phyloP scores from a whole-genome alignment of 2,329 filamentous ascomycete species.

The Orbilia quercus region DNA sequence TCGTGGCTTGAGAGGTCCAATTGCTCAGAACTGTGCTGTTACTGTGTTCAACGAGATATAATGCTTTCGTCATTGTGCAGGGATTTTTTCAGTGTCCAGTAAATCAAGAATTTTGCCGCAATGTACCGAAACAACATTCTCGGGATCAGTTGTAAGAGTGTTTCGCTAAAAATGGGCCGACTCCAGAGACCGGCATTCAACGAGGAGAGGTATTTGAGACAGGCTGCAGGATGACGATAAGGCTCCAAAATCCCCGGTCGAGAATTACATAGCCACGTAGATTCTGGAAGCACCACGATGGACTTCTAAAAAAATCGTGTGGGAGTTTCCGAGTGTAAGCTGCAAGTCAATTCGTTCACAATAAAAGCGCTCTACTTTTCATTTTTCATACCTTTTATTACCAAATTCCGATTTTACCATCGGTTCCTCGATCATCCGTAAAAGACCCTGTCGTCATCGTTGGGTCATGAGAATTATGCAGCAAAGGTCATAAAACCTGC shows the following conservation, averaged over 20 bases:
- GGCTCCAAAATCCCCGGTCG: slow-evolving; percentile 8
- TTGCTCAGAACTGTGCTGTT: not conserved
- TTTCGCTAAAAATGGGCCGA: slow-evolving; percentile 23
- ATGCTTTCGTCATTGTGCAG: slow-evolving; percentile 53
- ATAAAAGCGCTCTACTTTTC: slow-evolving; percentile 18
- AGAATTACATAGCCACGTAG: slow-evolving; percentile 44
- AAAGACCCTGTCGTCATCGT: slow-evolving; percentile 55
- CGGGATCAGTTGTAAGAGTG: slow-evolving; percentile 6
- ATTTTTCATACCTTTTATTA: not conserved
- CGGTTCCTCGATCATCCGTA: slow-evolving; percentile 23
- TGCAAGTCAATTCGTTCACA: not conserved
- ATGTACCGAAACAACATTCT: slow-evolving; percentile 51
- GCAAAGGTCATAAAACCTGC: slow-evolving; percentile 29
- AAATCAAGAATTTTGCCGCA: slow-evolving; percentile 55
- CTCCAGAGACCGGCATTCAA: slow-evolving; percentile 5
- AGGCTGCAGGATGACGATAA: slow-evolving; percentile 53
- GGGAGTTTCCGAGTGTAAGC: slow-evolving; percentile 3
- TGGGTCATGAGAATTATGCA: slow-evolving; percentile 42
- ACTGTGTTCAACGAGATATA: not conserved
- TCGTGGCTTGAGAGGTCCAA: slow-evolving; percentile 23
- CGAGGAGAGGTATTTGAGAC: slow-evolving; percentile 1
- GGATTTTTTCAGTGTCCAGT: slow-evolving; percentile 26
- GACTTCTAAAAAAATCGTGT: slow-evolving; percentile 12
- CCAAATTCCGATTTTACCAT: slow-evolving; percentile 1
- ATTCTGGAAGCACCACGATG: not conserved